A percentile compares a stretch with the other conserved stretches of the same genome.
Evolutionary conservation across 139 green algal species (phyloP).

Genomic region (Coelastrella sp.): DNA sequence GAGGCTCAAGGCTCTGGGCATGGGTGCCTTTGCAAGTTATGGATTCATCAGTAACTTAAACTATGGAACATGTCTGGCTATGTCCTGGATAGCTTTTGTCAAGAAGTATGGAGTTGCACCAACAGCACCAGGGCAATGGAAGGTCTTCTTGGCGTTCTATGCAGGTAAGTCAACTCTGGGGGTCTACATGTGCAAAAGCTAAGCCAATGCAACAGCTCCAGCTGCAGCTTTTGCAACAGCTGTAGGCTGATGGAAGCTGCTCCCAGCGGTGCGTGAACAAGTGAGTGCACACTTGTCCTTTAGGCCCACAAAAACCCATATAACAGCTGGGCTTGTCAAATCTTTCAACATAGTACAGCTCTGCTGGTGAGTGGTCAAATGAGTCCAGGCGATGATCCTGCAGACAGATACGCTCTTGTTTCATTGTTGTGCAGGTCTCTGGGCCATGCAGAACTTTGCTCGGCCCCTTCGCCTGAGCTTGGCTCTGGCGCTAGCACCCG

Average conservation of each 20-base stretch:
- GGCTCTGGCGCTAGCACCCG: constrained; percentile 31
- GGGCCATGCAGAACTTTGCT: constrained; percentile 48
- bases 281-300: too few species aligned
- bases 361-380: too few species aligned
- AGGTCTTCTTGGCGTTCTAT: constrained; percentile 48
- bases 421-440: constrained; percentile 26
- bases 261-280: too few species aligned
- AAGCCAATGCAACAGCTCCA: not conserved
- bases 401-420: not conserved
- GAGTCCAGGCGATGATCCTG: not conserved
- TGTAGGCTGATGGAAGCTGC: too few species aligned
- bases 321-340: too few species aligned
- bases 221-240: too few species aligned
- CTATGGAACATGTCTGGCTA: constrained; percentile 18
- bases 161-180: constrained; percentile 25
- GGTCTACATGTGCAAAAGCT: not conserved
- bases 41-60: constrained; percentile 44
- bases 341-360: too few species aligned
- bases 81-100: constrained; percentile 41
- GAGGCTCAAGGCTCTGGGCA: constrained; percentile 45
- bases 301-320: too few species aligned
- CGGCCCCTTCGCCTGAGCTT: constrained; percentile 37
- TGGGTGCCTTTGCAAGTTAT: constrained; percentile 48
- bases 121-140: constrained; percentile 39
- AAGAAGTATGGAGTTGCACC: constrained; percentile 44